These are phyloP conservation scores for Euryodendron excelsum DNA, from an alignment of 148 eudicot species.

Conservation along the genomic window DNA sequence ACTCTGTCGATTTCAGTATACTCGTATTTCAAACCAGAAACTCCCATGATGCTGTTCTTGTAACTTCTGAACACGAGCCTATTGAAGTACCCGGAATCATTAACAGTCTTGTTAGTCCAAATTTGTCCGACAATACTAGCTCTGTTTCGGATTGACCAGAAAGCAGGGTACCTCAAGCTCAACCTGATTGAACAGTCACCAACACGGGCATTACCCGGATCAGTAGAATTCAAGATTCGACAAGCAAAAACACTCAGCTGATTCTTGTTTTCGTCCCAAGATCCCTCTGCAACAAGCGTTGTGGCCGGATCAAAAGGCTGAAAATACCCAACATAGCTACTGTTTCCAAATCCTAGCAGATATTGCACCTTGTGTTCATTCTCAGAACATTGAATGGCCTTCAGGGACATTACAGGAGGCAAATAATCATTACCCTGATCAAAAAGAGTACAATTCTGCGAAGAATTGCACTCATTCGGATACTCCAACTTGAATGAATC, in stretches of 20 bases:
- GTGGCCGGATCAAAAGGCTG: background rate
- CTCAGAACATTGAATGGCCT: slow-evolving; percentile 17
- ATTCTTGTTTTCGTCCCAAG: slow-evolving; percentile 20
- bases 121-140: slow-evolving; percentile 8
- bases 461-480: background rate
- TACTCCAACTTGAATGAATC: slow-evolving; percentile 1
- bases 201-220: slow-evolving; percentile 6
- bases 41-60: background rate
- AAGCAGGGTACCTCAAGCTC: slow-evolving; percentile 24
- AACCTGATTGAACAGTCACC: slow-evolving; percentile 26
- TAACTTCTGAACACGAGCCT: background rate
- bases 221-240: background rate
- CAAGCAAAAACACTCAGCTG: slow-evolving; percentile 17
- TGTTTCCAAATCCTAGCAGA: background rate
- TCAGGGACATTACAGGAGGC: slow-evolving; percentile 10
- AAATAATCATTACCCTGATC: background rate
- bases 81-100: slow-evolving; percentile 12
- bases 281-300: slow-evolving; percentile 21
- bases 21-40: slow-evolving; percentile 10
- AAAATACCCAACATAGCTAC: background rate
- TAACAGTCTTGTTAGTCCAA: slow-evolving; percentile 16
- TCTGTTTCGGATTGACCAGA: slow-evolving; percentile 14
- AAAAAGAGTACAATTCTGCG: slow-evolving; percentile 17
- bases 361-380: background rate
- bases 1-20: slow-evolving; percentile 18